A percentile compares a stretch with the other conserved stretches of the same genome.
Evolutionary conservation across 2,329 filamentous ascomycete species (phyloP).

Genomic region (Neophaeococcomyces mojaviensis): DNA sequence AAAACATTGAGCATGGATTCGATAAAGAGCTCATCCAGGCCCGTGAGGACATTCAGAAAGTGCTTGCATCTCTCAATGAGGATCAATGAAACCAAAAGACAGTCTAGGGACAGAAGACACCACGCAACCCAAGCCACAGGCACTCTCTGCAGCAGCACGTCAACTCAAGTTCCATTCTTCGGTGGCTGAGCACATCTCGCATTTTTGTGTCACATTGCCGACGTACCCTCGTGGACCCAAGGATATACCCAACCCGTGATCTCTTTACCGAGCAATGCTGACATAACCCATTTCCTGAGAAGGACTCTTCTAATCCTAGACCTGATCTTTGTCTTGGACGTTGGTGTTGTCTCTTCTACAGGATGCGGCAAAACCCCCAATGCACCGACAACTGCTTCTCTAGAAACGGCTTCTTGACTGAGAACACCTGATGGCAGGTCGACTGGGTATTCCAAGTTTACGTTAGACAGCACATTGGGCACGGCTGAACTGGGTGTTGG

Average conservation of each 20-base stretch:
- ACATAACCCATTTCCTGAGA: neutral
- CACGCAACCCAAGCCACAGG: no score
- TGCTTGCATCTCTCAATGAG: constrained; percentile 30
- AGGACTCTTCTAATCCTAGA: neutral
- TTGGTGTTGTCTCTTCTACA: neutral
- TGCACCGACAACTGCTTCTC: neutral
- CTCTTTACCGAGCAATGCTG: constrained; percentile 11
- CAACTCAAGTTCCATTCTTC: neutral
- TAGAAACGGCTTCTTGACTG: neutral
- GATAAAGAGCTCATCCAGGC: constrained; percentile 44
- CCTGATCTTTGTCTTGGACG: neutral
- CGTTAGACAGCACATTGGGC: no score
- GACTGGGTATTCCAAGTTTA: neutral
- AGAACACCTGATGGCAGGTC: neutral
- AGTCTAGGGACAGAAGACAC: neutral
- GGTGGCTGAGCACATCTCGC: neutral
- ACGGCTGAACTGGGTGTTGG: no score
- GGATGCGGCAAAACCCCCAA: neutral
- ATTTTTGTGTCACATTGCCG: neutral
- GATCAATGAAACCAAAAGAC: constrained; percentile 9
- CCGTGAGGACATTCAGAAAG: constrained; percentile 39
- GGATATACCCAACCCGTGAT: constrained; percentile 14
- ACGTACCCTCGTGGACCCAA: constrained; percentile 8
- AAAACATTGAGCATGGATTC: constrained; percentile 39
- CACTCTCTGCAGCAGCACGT: no score